Percentiles rank a stretch among this genome's conserved stretches.
Conservation (phyloP, 768 basidiomycete species). For the Boletus tylopilopsis region DNA sequence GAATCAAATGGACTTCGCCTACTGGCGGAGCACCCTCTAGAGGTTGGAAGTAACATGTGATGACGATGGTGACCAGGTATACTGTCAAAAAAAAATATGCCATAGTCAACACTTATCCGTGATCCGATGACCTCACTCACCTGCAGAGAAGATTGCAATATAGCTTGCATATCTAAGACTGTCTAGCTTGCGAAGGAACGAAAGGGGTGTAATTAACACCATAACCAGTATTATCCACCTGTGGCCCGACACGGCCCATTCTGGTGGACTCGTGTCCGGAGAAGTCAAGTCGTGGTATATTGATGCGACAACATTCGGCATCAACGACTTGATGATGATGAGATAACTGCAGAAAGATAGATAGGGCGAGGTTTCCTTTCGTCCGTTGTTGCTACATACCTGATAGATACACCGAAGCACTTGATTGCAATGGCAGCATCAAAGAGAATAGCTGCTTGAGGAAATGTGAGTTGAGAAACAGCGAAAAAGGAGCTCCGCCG, state of each 20-base stretch:
- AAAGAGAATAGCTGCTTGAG: conserved; percentile 81
- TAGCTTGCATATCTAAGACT: conserved; percentile 90
- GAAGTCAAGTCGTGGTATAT: conserved; percentile 78
- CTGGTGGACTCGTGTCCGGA: conserved; percentile 59
- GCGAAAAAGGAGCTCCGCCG: conserved; percentile 81
- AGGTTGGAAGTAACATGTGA: conserved; percentile 76
- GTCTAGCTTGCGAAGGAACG: conserved; percentile 79
- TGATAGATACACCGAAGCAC: conserved; percentile 95
- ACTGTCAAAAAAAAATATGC: conserved; percentile 36
- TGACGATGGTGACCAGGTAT: conserved; percentile 76
- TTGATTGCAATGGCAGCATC: conserved; percentile 94
- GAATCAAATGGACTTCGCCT: conserved; percentile 69
- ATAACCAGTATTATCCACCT: conserved; percentile 83
- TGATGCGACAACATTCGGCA: conserved; percentile 85
- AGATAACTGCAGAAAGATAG: conserved; percentile 53
- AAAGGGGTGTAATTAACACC: conserved; percentile 72
- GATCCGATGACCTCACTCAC: conserved; percentile 41
- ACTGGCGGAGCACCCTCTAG: conserved; percentile 55
- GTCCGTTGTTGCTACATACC: conserved; percentile 41
- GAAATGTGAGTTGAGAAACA: conserved; percentile 83
- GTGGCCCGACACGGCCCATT: conserved; percentile 72
- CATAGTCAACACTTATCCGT: neutral
- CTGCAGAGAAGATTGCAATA: conserved; percentile 85
- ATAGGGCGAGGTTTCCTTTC: neutral
- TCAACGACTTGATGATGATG: conserved; percentile 89